These are phyloP conservation scores for Phytophthora europaea DNA, from an alignment of 352 stramenopile genomes.

Conservation along the genomic window DNA sequence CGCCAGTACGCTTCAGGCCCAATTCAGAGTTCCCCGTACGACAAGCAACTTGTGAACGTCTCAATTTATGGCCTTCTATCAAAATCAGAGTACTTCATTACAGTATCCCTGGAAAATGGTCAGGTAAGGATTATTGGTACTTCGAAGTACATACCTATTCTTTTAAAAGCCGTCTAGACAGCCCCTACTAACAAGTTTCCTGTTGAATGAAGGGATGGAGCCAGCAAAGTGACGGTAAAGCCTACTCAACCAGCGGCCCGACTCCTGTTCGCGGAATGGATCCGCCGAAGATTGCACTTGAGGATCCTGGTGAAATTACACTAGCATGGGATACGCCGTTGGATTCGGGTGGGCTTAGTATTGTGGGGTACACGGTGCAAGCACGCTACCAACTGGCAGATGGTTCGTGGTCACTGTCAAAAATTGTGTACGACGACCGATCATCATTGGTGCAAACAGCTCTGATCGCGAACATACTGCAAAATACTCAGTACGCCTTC, in stretches of 20 bases:
- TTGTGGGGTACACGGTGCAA: constrained; percentile 59
- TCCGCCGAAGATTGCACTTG: constrained; percentile 30
- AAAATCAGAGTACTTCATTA: constrained; percentile 48
- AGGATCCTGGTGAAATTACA: constrained; percentile 63
- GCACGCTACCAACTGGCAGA: constrained; percentile 33
- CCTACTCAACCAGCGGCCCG: constrained; percentile 45
- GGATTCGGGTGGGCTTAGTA: constrained; percentile 50
- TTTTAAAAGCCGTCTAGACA: too few species aligned
- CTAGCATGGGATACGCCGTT: constrained; percentile 50
- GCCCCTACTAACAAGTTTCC: constrained; percentile 8
- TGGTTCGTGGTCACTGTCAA: constrained; percentile 40
- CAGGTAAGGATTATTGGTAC: constrained; percentile 20
- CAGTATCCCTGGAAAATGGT: constrained; percentile 23
- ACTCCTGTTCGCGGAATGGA: constrained; percentile 39
- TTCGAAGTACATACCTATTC: too few species aligned
- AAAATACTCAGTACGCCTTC: constrained; percentile 62
- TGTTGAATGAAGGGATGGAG: constrained; percentile 51
- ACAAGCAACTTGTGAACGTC: constrained; percentile 29
- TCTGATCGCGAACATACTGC: constrained; percentile 40
- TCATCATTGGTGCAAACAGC: constrained; percentile 30
- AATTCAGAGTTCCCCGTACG: constrained; percentile 14
- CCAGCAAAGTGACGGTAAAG: constrained; percentile 19
- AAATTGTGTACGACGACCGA: constrained; percentile 52
- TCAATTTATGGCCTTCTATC: constrained; percentile 46
- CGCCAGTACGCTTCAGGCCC: constrained; percentile 14